phyloP scores from a whole-genome alignment of 768 basidiomycete genomes.

The Holtermanniella nyarrowii region DNA sequence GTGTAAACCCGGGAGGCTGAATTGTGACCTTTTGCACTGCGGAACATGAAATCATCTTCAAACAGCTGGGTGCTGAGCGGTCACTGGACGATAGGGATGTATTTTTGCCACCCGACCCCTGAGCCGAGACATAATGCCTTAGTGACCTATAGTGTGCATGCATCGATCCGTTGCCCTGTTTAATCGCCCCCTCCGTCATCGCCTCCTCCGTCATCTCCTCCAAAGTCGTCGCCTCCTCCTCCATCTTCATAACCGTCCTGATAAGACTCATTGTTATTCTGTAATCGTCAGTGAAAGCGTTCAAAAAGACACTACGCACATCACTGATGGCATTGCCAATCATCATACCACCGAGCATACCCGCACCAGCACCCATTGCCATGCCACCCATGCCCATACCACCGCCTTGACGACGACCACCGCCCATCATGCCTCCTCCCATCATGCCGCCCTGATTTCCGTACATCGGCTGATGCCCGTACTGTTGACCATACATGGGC shows the following conservation, averaged over 20 bases:
- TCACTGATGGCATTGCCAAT: conserved; percentile 26
- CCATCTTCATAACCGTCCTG: conserved; percentile 28
- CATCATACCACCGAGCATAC: conserved; percentile 32
- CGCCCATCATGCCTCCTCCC: conserved; percentile 8
- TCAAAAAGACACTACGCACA: conserved; percentile 13
- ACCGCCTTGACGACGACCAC: conserved; percentile 13
- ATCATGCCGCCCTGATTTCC: conserved; percentile 2
- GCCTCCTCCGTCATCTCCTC: conserved; percentile 12
- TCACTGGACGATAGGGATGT: too few species aligned
- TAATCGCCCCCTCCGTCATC: conserved; percentile 13
- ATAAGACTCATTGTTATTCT: conserved; percentile 22
- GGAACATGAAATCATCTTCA: too few species aligned
- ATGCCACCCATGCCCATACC: conserved; percentile 33
- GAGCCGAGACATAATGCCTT: too few species aligned
- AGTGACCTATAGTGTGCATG: too few species aligned
- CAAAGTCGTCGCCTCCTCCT: conserved; percentile 7
- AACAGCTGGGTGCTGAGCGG: too few species aligned
- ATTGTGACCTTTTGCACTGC: too few species aligned
- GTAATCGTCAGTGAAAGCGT: neutral
- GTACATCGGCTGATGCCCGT: neutral
- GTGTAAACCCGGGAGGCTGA: too few species aligned
- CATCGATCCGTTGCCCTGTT: too few species aligned
- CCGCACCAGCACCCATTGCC: conserved; percentile 30
- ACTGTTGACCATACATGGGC: conserved; percentile 6
- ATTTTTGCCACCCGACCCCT: too few species aligned